Base-by-base conservation (phyloP, 139 green algal species). In the Coelastrella sp. region DNA sequence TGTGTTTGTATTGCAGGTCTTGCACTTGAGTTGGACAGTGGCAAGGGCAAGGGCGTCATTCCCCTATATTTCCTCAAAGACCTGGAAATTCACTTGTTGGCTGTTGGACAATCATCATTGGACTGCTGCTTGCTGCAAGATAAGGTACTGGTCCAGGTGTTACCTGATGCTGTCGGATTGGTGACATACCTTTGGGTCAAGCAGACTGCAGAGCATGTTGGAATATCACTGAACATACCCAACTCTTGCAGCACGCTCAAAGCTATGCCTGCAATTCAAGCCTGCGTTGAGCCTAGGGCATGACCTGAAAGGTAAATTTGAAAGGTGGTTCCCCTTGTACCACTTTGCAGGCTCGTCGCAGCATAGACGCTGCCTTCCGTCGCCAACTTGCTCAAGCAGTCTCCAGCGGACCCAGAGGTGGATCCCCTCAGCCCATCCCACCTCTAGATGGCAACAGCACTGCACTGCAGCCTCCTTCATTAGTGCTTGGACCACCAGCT, bases 101-200 rank as follows among this genome's bases (percentile, higher is more conserved):
- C 69, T 2, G 6, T 79, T 62, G 69, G 40, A 23, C 25, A 11
- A 41, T 79, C 69, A 79, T 40, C 40, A 15, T 41, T 79, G 41
- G 69, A 79, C 41, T 79, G 69, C 41, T 79, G 69, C 41, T 43
- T 79, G 40, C 69, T 79, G 69, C 69, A 79, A 27, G 69, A 79
- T n/a, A 79, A 79, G 69, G 69, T 79, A 13, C 4, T 35, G 34
- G 6, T 7, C 27, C 67, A 76, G 62, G 9, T 67, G 59, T 1
- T 13, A 67, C 27, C 59, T 30, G n/a, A n/a, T n/a, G n/a, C n/a
- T n/a, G n/a, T n/a, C n/a, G n/a, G n/a, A n/a, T n/a, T n/a, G n/a
- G n/a, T n/a, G n/a, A n/a, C n/a, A n/a, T n/a, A n/a, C n/a, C n/a
- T n/a, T n/a, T n/a, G n/a, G n/a, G n/a, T n/a, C n/a, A n/a, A n/a